Percentiles rank a stretch among this genome's conserved stretches.
Conservation (phyloP, 805 yeast genomes). For the Tetrapisispora taiwanensis region DNA sequence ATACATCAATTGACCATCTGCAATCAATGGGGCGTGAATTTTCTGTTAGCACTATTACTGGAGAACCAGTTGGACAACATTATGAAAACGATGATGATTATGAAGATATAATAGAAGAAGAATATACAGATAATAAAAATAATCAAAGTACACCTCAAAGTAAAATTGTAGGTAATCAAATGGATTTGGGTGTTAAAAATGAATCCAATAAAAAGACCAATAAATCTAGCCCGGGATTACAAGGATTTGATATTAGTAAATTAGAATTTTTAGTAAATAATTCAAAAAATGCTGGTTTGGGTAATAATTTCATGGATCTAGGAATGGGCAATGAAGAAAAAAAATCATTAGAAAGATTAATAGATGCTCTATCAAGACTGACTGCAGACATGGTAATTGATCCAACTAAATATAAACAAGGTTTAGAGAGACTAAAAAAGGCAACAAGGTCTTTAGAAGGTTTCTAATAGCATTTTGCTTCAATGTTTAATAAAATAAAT, state of each 20-base stretch:
- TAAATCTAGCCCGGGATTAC: not conserved
- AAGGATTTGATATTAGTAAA: conserved; percentile 26
- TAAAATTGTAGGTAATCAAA: not conserved
- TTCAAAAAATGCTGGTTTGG: conserved; percentile 32
- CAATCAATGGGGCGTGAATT: not conserved
- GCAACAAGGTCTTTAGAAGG: conserved; percentile 87
- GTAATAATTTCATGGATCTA: conserved; percentile 58
- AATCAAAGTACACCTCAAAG: not conserved
- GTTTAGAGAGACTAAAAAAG: conserved; percentile 65
- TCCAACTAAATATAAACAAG: conserved; percentile 72
- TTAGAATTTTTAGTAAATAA: conserved; percentile 30
- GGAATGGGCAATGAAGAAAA: conserved; percentile 70
- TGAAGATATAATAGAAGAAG: conserved; percentile 2
- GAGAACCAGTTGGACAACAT: not conserved
- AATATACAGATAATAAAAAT: not conserved
- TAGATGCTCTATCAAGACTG: conserved; percentile 73
- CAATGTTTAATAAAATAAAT: too few relatives aligned
- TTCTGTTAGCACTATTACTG: not conserved
- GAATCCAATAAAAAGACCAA: not conserved
- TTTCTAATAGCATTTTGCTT: conserved; percentile 26
- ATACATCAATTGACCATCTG: not conserved
- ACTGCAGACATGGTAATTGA: conserved; percentile 89
- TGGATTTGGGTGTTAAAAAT: not conserved
- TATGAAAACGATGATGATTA: conserved; percentile 1
- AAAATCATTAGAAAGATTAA: conserved; percentile 69